Base-by-base conservation (phyloP, 495 filamentous ascomycete genomes). In the Letharia lupina region DNA sequence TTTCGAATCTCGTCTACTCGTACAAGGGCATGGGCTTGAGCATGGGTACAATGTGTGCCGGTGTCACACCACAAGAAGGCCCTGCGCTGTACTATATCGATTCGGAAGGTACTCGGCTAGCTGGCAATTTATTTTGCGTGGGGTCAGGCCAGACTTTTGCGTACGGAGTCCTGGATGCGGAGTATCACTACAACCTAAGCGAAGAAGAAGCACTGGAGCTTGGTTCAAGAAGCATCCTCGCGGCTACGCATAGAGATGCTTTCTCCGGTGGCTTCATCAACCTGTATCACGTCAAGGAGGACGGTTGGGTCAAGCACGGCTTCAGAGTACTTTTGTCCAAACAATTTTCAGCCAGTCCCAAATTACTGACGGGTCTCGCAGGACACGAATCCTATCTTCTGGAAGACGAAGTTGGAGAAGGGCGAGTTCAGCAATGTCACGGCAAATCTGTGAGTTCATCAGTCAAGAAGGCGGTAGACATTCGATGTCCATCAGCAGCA, bases 41-140 rank as follows among this genome's bases (percentile, higher is more conserved):
- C 72, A 98, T 98, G 94, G 94, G 94, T 65, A 98, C 94, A 66
- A 98, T 98, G 94, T 93, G 93, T 80, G 91, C 93, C 68, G 94
- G 94, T 70, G 95, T 98, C 61, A 98, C 94, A 61, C 88, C 91
- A 60, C 89, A 91, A 77, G 94, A 98, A 83, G 94, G 94, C 3
- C 93, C 94, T 28, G 94, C 94, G 45, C 87, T 98, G 18, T 98
- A 98, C 85, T 98, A 98, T 82, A 95, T 98, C 78, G 94, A 98
- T 79, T 94, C 89, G 60, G 94, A 98, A 79, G 94, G 94, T 69
- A 98, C 95, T 47, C 85, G 94, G 37, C 82, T 98, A 57, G 80
- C 91, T 47, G 95, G 94, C 50, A 95, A 98, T 79, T 80, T 98
- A 67, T 98, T 98, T 84, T 98, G 95, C 79, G 94, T 98, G 66